Base-by-base conservation (phyloP, 805 yeast species). In the Hanseniaspora lindneri region DNA sequence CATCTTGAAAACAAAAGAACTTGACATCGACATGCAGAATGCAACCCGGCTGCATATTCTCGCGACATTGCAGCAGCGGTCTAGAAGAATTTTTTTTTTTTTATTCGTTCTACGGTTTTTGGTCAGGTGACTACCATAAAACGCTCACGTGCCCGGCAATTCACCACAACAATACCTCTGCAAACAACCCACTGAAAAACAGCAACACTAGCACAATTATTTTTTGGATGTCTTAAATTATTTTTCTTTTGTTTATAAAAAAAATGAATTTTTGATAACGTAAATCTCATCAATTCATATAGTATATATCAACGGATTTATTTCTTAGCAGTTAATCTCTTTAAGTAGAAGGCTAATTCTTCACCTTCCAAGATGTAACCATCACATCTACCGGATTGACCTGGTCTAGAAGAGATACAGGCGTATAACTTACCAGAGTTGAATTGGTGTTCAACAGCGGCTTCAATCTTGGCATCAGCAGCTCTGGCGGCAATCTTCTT, bases 351-450 rank as follows among this genome's bases (percentile, higher is more conserved):
- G 73, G 97, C 97, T 75, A 92, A 86, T 79, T 92, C 98, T 73
- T 92, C 98, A 77, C 98, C 98, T 80, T 92, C 98, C 73, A 92
- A 84, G 76, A 92, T 83, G 94, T 92, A 92, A 76, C 98, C 98
- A 73, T 92, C 98, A 77, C 87, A 82, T 79, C 98, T 94, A 75
- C 98, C 98, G 62, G 95, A 83, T 81, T 92, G 98, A 75, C 98
- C 98, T 73, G 98, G 98, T 81, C 98, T 87, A 53, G 98, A 92
- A 61, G 98, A 87, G 71, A 92, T 86, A 72, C 77, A 79, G 73
- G 98, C 98, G 80, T 92, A 92, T 67, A 92, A 83, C 77, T 89
- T 88, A 80, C 98, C 98, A 64, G 97, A 87, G 73, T 82, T 81
- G 83, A 92, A 92, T 79, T 92, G 98, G 67, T 89, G 69, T 69